Evolutionary conservation across 2,329 filamentous ascomycete genomes (phyloP).

Genomic region (Fusarium hostae): DNA sequence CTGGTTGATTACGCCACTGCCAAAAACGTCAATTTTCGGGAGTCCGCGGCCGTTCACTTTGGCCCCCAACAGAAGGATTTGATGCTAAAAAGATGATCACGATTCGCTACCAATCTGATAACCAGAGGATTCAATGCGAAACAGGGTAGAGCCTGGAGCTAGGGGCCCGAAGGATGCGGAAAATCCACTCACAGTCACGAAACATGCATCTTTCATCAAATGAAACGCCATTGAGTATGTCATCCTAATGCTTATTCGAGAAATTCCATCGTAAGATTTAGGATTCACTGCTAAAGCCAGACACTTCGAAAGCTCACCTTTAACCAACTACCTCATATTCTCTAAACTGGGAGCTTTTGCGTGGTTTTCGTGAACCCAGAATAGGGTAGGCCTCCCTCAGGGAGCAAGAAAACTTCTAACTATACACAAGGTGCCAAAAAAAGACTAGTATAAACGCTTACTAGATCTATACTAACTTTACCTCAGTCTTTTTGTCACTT

Average conservation of each 20-base stretch:
- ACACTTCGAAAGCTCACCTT: rapidly evolving
- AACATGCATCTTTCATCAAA: background rate
- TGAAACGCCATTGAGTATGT: background rate
- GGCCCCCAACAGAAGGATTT: background rate
- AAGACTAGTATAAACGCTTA: too few relatives aligned
- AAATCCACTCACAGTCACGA: background rate
- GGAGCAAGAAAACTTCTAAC: too few relatives aligned
- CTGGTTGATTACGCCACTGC: background rate
- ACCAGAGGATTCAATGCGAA: background rate
- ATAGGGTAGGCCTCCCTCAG: background rate
- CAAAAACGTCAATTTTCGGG: background rate
- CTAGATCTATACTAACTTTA: too few relatives aligned
- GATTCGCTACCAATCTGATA: background rate
- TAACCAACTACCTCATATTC: rapidly evolving
- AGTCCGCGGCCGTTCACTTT: background rate
- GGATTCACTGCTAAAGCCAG: background rate
- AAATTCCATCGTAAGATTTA: background rate
- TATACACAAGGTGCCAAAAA: too few relatives aligned
- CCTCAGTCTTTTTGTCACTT: too few relatives aligned
- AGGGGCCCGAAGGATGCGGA: background rate
- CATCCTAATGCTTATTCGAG: background rate
- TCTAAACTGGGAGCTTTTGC: background rate
- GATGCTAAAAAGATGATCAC: background rate
- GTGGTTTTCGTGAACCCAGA: background rate
- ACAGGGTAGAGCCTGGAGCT: background rate